Conservation (phyloP, 495 filamentous ascomycete species). For the Aspergillus haitiensis region DNA sequence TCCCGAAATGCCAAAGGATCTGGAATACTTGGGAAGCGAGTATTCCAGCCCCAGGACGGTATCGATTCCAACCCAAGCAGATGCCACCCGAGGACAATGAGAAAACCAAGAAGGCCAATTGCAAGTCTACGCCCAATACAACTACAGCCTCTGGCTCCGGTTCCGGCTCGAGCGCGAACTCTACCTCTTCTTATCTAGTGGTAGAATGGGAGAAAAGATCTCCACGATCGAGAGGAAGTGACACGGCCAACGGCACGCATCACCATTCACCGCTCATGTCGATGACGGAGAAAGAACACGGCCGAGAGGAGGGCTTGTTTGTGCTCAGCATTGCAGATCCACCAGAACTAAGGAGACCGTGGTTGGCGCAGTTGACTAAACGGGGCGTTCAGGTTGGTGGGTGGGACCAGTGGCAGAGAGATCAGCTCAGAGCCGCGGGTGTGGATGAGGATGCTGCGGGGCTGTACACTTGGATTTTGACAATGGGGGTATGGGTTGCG, state of each 20-base stretch:
- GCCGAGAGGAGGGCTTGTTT: slow-evolving; percentile 17
- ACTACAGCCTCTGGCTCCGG: neutral
- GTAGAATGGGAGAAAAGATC: slow-evolving; percentile 23
- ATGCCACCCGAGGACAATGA: neutral
- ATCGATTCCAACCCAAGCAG: slow-evolving; percentile 14
- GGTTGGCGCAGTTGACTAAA: slow-evolving; percentile 24
- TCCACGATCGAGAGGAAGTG: slow-evolving; percentile 1
- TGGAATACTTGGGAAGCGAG: slow-evolving; percentile 9
- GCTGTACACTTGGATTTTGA: slow-evolving; percentile 38
- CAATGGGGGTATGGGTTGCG: slow-evolving; percentile 39
- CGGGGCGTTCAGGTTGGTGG: slow-evolving; percentile 23
- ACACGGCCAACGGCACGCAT: too few species aligned
- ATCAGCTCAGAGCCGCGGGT: slow-evolving; percentile 11
- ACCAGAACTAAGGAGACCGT: slow-evolving; percentile 10
- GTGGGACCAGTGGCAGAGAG: slow-evolving; percentile 21
- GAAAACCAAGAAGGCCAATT: neutral
- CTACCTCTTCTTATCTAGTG: neutral
- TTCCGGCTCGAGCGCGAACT: neutral
- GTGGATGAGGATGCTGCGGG: slow-evolving; percentile 24
- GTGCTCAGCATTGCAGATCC: slow-evolving; percentile 17
- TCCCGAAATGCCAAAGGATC: neutral
- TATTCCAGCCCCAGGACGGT: neutral
- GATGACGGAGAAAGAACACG: neutral
- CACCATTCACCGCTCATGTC: neutral
- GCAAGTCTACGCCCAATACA: too few species aligned